Percentiles rank a stretch among this genome's conserved stretches.
Evolutionary conservation across 2,329 filamentous ascomycete species (phyloP).

Genomic region (Trichoderma citrinoviride): DNA sequence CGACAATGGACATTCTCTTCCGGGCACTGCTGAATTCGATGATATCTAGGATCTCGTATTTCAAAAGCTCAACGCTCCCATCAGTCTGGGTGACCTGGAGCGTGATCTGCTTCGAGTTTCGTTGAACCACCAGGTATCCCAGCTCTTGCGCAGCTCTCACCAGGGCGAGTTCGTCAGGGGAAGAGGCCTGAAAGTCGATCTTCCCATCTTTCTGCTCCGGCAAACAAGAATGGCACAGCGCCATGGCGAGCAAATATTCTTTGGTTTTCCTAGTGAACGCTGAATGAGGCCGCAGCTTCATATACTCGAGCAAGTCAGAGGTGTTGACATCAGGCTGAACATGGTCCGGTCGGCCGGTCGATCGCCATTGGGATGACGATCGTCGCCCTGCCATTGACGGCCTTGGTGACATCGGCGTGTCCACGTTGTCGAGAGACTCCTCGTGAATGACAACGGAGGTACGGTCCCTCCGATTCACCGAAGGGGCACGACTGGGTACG

Average conservation of each 20-base stretch:
- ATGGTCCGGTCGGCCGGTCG: constrained; percentile 47
- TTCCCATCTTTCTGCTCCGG: constrained; percentile 71
- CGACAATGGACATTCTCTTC: constrained; percentile 86
- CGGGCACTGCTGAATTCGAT: constrained; percentile 88
- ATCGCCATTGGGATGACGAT: constrained; percentile 51
- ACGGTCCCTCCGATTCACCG: constrained; percentile 32
- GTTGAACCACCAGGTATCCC: constrained; percentile 72
- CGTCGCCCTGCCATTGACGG: constrained; percentile 38
- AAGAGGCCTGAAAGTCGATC: constrained; percentile 82
- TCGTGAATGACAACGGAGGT: constrained; percentile 34
- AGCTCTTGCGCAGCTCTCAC: constrained; percentile 83
- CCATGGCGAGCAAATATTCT: constrained; percentile 79
- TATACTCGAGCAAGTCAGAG: constrained; percentile 72
- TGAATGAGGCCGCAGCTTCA: constrained; percentile 71
- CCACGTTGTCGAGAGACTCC: constrained; percentile 25
- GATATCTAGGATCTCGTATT: constrained; percentile 78
- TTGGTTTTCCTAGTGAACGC: constrained; percentile 74
- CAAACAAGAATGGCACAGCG: constrained; percentile 86
- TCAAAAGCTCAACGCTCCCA: constrained; percentile 50
- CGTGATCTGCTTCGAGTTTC: constrained; percentile 67
- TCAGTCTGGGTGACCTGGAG: constrained; percentile 42
- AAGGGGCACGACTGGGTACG: constrained; percentile 26
- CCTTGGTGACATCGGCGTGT: constrained; percentile 32
- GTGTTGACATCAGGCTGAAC: constrained; percentile 62
- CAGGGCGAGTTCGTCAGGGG: constrained; percentile 84